phyloP scores from a whole-genome alignment of 1,139 yeast species.

The Candida tropicalis region DNA sequence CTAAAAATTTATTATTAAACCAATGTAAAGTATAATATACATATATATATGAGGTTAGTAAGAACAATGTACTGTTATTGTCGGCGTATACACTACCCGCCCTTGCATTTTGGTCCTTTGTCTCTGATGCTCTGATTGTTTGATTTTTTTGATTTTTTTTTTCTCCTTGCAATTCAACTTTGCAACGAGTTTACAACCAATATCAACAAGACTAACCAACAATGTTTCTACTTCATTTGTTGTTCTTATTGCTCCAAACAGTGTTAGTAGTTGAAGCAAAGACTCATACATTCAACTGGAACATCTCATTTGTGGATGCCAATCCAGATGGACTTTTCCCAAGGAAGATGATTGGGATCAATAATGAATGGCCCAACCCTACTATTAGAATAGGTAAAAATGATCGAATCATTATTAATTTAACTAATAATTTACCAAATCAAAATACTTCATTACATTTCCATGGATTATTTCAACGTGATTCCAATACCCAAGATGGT shows the following conservation, averaged over 20 bases:
- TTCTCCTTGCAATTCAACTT: not conserved
- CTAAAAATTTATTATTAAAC: slow-evolving; percentile 24
- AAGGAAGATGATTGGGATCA: slow-evolving; percentile 76
- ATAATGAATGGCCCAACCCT: slow-evolving; percentile 87
- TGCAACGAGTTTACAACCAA: not conserved
- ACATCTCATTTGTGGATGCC: slow-evolving; percentile 68
- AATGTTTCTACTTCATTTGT: no score
- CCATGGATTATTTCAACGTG: slow-evolving; percentile 89
- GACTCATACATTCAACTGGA: slow-evolving; percentile 70
- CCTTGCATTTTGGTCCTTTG: no score
- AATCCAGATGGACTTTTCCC: slow-evolving; percentile 77
- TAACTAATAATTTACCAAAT: slow-evolving; percentile 69
- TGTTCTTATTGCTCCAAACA: not conserved
- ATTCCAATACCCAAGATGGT: slow-evolving; percentile 79
- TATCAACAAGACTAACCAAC: not conserved
- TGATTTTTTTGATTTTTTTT: not conserved
- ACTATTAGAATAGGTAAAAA: slow-evolving; percentile 68
- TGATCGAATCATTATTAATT: slow-evolving; percentile 70
- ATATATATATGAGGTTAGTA: no score
- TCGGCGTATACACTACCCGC: no score
- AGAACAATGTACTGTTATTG: no score
- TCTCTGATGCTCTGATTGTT: not conserved
- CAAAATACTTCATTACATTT: slow-evolving; percentile 80
- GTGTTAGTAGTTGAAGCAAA: slow-evolving; percentile 36
- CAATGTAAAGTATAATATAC: slow-evolving; percentile 15